Percentiles rank a stretch among this genome's conserved stretches.
phyloP scores from a whole-genome alignment of 2,329 filamentous ascomycete species.

The Penicillium rolfsii region DNA sequence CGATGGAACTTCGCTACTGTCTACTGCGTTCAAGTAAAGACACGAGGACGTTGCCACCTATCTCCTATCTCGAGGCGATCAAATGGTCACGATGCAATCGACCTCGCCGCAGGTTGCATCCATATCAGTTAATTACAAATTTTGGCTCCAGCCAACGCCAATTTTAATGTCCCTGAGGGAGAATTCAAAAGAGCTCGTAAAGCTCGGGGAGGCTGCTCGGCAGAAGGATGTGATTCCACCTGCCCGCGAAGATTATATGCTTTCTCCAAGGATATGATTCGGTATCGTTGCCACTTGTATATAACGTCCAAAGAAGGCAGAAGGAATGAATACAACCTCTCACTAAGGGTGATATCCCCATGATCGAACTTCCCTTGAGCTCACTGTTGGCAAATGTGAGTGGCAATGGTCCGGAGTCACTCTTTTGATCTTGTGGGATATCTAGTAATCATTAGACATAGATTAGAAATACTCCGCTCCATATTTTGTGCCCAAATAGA shows the following conservation, averaged over 20 bases:
- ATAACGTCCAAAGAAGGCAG: neutral
- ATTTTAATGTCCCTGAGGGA: neutral
- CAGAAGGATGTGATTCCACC: neutral
- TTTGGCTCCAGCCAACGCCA: neutral
- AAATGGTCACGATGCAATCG: neutral
- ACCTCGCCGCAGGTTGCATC: neutral
- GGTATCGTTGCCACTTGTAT: neutral
- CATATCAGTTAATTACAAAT: neutral
- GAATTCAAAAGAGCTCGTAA: neutral
- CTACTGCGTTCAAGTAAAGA: neutral
- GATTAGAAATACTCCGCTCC: conserved; percentile 7
- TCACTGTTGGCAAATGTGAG: conserved; percentile 2
- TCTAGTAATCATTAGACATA: neutral
- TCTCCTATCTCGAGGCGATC: conserved; percentile 1
- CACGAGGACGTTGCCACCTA: conserved; percentile 1
- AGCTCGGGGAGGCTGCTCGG: neutral
- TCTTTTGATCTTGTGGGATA: neutral
- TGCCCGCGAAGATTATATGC: neutral
- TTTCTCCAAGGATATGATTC: neutral
- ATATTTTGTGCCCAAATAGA: conserved; percentile 3
- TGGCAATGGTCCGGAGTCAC: neutral
- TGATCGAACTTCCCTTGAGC: conserved; percentile 1
- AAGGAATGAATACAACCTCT: neutral
- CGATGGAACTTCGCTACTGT: conserved; percentile 1
- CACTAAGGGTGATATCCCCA: conserved; percentile 3